phyloP scores from a whole-genome alignment of 108 stramenopile genomes.

The Nitzschia palea region DNA sequence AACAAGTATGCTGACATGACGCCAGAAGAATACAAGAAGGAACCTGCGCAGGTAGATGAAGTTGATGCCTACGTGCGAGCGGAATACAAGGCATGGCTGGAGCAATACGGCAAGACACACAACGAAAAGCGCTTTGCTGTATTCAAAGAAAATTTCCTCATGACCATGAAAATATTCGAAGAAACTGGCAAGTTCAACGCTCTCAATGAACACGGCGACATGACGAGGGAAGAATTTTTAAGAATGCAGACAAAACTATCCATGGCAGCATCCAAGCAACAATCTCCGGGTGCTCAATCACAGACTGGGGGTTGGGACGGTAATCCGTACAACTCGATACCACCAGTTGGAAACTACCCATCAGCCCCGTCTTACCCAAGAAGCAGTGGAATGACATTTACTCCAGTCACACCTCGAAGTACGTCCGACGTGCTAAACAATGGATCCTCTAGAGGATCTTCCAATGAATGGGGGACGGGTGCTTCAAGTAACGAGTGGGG shows the following conservation, averaged over 20 bases:
- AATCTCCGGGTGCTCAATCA: not conserved
- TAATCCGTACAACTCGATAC: not conserved
- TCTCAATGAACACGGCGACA: slow-evolving; percentile 20
- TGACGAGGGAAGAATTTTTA: slow-evolving; percentile 18
- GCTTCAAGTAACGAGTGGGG: not conserved
- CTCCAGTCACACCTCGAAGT: not conserved
- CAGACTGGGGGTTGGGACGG: not conserved
- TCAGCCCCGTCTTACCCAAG: not conserved
- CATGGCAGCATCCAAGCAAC: not conserved
- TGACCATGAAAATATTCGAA: not conserved
- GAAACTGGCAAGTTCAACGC: slow-evolving; percentile 17
- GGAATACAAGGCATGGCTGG: slow-evolving; percentile 12
- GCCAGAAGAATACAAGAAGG: slow-evolving; percentile 5
- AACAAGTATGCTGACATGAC: slow-evolving; percentile 24
- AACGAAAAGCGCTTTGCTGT: not conserved
- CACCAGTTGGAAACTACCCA: not conserved
- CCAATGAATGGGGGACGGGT: not conserved
- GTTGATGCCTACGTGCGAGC: not conserved
- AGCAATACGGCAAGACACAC: not conserved
- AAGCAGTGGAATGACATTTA: slow-evolving; percentile 2
- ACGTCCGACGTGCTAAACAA: not conserved
- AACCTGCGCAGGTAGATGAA: not conserved
- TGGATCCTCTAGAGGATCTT: not conserved
- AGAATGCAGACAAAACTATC: not conserved
- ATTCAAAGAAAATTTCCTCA: not conserved